Conservation (phyloP, 2,329 filamentous ascomycete genomes). For the Chaetothyriales sp. region DNA sequence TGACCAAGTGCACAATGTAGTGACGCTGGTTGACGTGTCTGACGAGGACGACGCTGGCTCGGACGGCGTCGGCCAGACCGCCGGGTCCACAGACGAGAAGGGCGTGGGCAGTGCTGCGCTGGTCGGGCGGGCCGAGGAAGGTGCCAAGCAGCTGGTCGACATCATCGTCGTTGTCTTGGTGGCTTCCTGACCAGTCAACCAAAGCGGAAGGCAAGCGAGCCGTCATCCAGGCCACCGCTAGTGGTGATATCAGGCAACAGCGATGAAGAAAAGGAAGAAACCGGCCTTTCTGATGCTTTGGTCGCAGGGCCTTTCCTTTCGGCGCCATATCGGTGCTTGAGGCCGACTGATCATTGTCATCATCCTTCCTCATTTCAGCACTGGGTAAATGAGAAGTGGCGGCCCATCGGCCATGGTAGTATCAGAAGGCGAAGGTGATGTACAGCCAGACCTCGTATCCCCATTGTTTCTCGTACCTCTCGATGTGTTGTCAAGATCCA, state of each 20-base stretch:
- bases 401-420: too few species aligned
- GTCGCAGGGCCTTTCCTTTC: too few species aligned
- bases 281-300: too few species aligned
- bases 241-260: conserved; percentile 3
- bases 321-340: too few species aligned
- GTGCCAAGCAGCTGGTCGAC: background rate
- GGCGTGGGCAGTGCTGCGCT: background rate
- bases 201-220: conserved; percentile 1
- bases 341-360: too few species aligned
- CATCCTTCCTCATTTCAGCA: conserved; percentile 4
- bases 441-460: conserved; percentile 39
- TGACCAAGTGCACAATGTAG: conserved; percentile 25
- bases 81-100: conserved; percentile 28
- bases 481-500: conserved; percentile 27
- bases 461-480: conserved; percentile 29
- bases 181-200: conserved; percentile 1
- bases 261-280: too few species aligned
- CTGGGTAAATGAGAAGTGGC: conserved; percentile 7
- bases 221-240: background rate
- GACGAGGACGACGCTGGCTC: conserved; percentile 22
- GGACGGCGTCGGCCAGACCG: conserved; percentile 25
- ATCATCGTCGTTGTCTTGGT: background rate
- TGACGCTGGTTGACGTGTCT: conserved; percentile 20
- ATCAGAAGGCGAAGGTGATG: conserved; percentile 30
- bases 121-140: conserved; percentile 1